Evolutionary conservation across 2,329 filamentous ascomycete genomes (phyloP), one percentile per base, ranked within the genome.

Genomic region (Ampelomyces quisqualis): DNA sequence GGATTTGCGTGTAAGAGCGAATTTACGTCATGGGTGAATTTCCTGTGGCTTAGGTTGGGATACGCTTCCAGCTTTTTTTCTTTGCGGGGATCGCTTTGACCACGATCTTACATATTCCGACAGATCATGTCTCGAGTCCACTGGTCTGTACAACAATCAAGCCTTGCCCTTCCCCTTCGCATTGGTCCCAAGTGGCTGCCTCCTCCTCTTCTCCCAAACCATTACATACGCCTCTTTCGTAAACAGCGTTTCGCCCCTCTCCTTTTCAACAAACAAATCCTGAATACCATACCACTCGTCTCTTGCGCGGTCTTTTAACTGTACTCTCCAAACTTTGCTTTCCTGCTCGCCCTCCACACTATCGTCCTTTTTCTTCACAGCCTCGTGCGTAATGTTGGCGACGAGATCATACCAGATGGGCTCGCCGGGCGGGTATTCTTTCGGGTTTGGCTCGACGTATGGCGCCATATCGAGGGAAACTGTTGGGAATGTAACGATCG

Each of bases 331-430:
- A 9, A 90, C 88, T 67, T 95, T 94, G 71, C 88, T 87, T 71
- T 96, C 90, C 30, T 84, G 88, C 55, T 89, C 90, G 32, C 91
- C 90, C 38, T 94, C 90, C 1, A 95, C 90, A 37, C 81, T 83
- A 51, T 91, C 88, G 52, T 91, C 88, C 52, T 81, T 78, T 21
- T 81, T 81, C 43, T 86, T 79, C 34, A 91, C 85, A 29, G 81
- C 90, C 76, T 86, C 91, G 74, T 86, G 91, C 46, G 84, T 94
- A 49, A 98, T 86, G 69, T 98, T 98, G 40, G 91, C 90, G 5
- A 96, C 89, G 11, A 98, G 80, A 67, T 98, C 93, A 70, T 98
- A 98, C 75, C 86, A 84, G 54, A 97, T 88, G 2, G 91, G 90
- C 65, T 95, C 89, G 2, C 85, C 81, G 0, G 81, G 80, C 0